Percentiles rank a stretch among this genome's conserved stretches.
Evolutionary conservation across 148 eudicot genomes (phyloP).

Genomic region (Arbutus unedo): DNA sequence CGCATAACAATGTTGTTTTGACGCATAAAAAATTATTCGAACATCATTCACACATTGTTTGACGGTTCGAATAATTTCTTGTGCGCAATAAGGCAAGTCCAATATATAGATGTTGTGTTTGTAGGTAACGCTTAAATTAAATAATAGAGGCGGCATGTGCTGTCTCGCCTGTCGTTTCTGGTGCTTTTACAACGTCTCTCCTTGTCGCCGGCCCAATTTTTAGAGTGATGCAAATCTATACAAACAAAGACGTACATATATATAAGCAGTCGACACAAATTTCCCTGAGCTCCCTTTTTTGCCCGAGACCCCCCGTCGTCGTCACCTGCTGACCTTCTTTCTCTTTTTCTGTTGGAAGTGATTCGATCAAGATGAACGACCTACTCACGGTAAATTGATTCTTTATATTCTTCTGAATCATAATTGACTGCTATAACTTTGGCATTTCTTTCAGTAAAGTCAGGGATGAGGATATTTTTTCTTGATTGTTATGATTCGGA

Average conservation of each 20-base stretch:
- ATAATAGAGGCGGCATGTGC: neutral
- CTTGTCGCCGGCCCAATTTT: conserved; percentile 11
- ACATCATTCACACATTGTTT: too few species aligned
- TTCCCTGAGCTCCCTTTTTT: neutral
- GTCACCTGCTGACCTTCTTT: neutral
- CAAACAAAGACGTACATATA: neutral
- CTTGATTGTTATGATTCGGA: conserved; percentile 2
- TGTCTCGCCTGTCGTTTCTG: conserved; percentile 6
- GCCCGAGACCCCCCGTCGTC: neutral
- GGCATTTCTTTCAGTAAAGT: neutral
- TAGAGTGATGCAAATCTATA: neutral
- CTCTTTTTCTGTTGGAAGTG: conserved; percentile 9
- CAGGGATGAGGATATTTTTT: neutral
- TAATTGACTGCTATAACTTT: neutral
- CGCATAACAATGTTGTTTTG: too few species aligned
- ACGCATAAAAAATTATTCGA: too few species aligned
- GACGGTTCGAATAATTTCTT: too few species aligned
- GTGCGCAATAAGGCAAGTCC: too few species aligned
- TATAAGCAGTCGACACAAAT: neutral
- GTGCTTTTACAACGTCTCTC: conserved; percentile 1
- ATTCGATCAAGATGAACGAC: conserved; percentile 37
- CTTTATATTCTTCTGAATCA: neutral
- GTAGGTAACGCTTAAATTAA: neutral
- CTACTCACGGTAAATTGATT: conserved; percentile 32
- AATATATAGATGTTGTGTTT: neutral